Base-by-base conservation (phyloP, 805 yeast species). In the Saturnispora gosingensis region DNA sequence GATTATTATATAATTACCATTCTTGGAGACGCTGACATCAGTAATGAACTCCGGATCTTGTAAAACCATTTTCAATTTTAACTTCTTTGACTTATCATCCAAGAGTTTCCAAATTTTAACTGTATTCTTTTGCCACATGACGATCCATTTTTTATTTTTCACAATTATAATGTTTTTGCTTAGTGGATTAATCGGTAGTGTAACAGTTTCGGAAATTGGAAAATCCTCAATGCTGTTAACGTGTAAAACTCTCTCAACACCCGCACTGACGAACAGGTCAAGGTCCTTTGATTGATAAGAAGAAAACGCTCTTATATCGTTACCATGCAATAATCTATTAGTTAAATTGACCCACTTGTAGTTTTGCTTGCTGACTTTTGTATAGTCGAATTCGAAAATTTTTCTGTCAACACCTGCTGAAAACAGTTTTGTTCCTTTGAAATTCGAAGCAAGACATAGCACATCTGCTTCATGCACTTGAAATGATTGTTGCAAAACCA, bases 331-430 rank as follows among this genome's bases (percentile, higher is more conserved):
- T 50, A 91, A 73, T 61, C 96, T 76, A 66, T 82, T 87, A 50
- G 82, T 77, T 56, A 81, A 75, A 59, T 80, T 83, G 16, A 85
- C 78, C 98, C 98, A 91, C 62, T 81, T 81, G 40, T 69, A 57
- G 5, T 60, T 45, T 22, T 54, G 58, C n/a, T 65, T 59, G 5
- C 67, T 67, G 42, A 64, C 56, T 53, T 71, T 72, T 3, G 83
- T 72, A 49, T 75, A 67, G 54, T 75, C 72, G 66, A 84, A 87
- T 61, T 82, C 85, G 62, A 80, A 85, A 46, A 93, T 88, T 63
- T 89, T 89, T 60, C 97, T 77, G 66, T 93, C 99, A 46, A 93
- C 89, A 60, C 99, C 97, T 5, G 93, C 95, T 40, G 91, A 78
- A 67, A 88, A 91, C 1, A 93, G 72, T 40, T 76, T 74, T 32